Evolutionary conservation across 2,329 filamentous ascomycete genomes (phyloP).

Genomic region (Rhytidhysteron rufulum): DNA sequence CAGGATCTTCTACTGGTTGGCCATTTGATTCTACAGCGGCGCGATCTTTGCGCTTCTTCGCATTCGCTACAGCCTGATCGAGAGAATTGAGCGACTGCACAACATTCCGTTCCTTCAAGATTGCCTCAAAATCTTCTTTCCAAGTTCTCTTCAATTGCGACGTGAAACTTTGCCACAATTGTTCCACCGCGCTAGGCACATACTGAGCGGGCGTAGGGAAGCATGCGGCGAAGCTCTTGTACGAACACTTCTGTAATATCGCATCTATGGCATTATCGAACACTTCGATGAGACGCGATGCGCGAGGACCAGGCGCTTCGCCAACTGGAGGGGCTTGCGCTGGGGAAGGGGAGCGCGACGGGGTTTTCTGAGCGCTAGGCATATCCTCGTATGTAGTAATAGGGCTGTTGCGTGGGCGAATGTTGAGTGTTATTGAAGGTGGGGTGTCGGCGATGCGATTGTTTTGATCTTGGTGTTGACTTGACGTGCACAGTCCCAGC

Average conservation of each 20-base stretch:
- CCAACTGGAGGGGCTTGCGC: slow-evolving; percentile 51
- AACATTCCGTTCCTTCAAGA: slow-evolving; percentile 54
- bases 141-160: slow-evolving; percentile 56
- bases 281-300: slow-evolving; percentile 56
- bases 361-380: slow-evolving; percentile 24
- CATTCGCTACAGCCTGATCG: slow-evolving; percentile 58
- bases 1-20: slow-evolving; percentile 28
- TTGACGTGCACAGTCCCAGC: no score
- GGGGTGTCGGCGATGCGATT: no score
- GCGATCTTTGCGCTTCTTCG: slow-evolving; percentile 48
- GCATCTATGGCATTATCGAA: slow-evolving; percentile 57
- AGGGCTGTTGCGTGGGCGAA: no score
- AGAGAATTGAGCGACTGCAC: slow-evolving; percentile 58
- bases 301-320: slow-evolving; percentile 56
- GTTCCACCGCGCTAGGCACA: slow-evolving; percentile 53
- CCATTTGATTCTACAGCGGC: slow-evolving; percentile 37
- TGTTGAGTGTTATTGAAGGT: no score
- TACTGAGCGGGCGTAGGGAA: slow-evolving; percentile 60
- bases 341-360: slow-evolving; percentile 47
- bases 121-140: slow-evolving; percentile 57
- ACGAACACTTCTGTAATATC: slow-evolving; percentile 58
- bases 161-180: slow-evolving; percentile 56
- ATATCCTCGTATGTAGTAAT: no score
- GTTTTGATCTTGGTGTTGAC: no score
- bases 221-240: slow-evolving; percentile 59